phyloP scores from a whole-genome alignment of 83 land plant species.

The Isoetes engelmannii region DNA sequence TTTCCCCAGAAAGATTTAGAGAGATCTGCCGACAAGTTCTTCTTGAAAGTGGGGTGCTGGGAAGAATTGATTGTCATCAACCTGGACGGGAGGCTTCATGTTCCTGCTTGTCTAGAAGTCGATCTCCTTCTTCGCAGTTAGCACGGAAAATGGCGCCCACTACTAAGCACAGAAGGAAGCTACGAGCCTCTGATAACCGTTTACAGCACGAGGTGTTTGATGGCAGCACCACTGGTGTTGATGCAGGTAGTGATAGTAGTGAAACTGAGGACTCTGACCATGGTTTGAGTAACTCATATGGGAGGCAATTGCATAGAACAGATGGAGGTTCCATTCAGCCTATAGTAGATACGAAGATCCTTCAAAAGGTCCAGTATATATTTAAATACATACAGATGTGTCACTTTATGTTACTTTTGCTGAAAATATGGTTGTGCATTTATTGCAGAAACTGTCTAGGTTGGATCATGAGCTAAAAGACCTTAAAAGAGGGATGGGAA shows the following conservation, averaged over 20 bases:
- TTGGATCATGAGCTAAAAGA: constrained; percentile 32
- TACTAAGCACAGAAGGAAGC: constrained; percentile 19
- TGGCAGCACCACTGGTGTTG: constrained; percentile 23
- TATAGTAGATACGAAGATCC: constrained; percentile 18
- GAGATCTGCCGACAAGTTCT: constrained; percentile 2
- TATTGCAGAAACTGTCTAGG: constrained; percentile 27
- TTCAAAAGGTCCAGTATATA: constrained; percentile 19
- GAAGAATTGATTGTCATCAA: constrained; percentile 7
- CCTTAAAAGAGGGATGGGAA: constrained; percentile 23
- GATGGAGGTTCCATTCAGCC: constrained; percentile 8
- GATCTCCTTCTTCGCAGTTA: not conserved
- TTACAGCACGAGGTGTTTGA: constrained; percentile 13
- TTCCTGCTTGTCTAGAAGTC: constrained; percentile 2
- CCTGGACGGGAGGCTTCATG: constrained; percentile 8
- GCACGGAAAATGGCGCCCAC: constrained; percentile 5
- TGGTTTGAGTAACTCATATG: not conserved
- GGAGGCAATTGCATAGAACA: constrained; percentile 15
- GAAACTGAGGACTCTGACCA: constrained; percentile 25
- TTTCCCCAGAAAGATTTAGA: constrained; percentile 22
- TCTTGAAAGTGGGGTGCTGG: constrained; percentile 16
- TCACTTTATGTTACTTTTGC: not conserved
- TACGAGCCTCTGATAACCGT: constrained; percentile 27
- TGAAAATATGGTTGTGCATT: not conserved
- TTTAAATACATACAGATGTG: not conserved
- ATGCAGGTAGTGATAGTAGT: constrained; percentile 29